phyloP scores from a whole-genome alignment of 2,329 filamentous ascomycete species.

The Aspergillus sp. region DNA sequence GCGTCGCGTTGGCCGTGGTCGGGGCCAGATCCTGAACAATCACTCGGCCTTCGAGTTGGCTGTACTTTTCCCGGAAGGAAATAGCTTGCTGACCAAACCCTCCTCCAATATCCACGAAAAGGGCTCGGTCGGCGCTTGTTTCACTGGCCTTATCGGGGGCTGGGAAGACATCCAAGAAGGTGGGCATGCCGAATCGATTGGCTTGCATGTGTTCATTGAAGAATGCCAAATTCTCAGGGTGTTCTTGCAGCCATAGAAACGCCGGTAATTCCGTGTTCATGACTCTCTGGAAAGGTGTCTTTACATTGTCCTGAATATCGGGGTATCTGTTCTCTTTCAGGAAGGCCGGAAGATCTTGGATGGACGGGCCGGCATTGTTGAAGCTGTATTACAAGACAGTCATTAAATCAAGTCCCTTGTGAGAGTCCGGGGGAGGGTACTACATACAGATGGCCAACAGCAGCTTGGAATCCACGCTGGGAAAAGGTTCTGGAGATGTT shows the following conservation, averaged over 20 bases:
- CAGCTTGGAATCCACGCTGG: neutral
- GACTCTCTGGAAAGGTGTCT: constrained; percentile 8
- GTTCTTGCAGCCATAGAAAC: constrained; percentile 2
- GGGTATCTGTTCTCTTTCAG: constrained; percentile 2
- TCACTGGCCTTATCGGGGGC: neutral
- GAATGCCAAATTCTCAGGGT: neutral
- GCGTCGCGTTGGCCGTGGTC: neutral
- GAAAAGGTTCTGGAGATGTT: constrained; percentile 17
- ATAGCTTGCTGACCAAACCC: constrained; percentile 8
- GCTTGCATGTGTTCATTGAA: constrained; percentile 4
- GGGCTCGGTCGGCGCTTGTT: neutral
- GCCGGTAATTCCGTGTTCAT: constrained; percentile 1
- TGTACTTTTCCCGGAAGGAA: neutral
- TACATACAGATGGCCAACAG: constrained; percentile 1
- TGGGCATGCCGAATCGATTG: neutral
- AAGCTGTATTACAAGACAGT: constrained; percentile 13
- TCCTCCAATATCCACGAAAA: constrained; percentile 15
- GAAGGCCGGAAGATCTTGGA: neutral
- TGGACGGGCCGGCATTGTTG: constrained; percentile 15
- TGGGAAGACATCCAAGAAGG: neutral
- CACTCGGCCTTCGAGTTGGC: neutral
- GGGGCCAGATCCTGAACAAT: constrained; percentile 12
- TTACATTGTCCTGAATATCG: neutral
- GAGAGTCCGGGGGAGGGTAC: too few species aligned
- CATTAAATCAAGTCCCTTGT: neutral